phyloP scores from a whole-genome alignment of 2,329 filamentous ascomycete species.

The Ophiosphaerella korrae region DNA sequence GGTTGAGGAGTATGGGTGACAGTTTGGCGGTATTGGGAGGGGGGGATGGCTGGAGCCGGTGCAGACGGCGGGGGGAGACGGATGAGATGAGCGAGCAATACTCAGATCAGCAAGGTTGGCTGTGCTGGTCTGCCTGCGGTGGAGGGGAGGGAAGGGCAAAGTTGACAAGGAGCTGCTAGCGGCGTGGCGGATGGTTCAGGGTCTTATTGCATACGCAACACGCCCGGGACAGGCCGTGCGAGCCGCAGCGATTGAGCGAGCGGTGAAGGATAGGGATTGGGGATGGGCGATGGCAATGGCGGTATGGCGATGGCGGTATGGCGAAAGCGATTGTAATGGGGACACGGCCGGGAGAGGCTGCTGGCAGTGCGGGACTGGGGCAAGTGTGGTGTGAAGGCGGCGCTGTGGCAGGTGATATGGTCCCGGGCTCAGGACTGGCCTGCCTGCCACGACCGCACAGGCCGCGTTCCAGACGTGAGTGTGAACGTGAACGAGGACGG shows the following conservation, averaged over 20 bases:
- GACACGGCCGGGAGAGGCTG: not conserved
- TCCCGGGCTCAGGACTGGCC: not conserved
- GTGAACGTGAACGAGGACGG: not conserved
- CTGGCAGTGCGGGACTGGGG: too few relatives aligned
- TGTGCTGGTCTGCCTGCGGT: too few relatives aligned
- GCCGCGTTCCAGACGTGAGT: conserved; percentile 4
- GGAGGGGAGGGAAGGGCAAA: too few relatives aligned
- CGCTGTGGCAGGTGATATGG: conserved; percentile 12
- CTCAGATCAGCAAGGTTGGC: too few relatives aligned
- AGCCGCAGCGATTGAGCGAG: conserved; percentile 29
- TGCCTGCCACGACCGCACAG: conserved; percentile 1
- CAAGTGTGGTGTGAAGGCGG: too few relatives aligned
- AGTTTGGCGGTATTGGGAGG: conserved; percentile 83
- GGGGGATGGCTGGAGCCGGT: not conserved
- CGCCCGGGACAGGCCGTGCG: conserved; percentile 30
- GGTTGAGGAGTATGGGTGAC: conserved; percentile 89
- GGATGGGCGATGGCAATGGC: not conserved
- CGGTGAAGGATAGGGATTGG: conserved; percentile 14
- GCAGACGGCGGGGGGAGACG: not conserved
- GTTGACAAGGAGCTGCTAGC: conserved; percentile 14
- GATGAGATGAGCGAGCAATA: conserved; percentile 1
- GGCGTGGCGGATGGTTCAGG: conserved; percentile 21
- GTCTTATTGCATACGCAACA: conserved; percentile 40
- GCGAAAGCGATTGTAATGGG: conserved; percentile 2
- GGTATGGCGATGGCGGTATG: conserved; percentile 10